phyloP scores from a whole-genome alignment of 106 monocot genomes.

The Agapanthus africanus region DNA sequence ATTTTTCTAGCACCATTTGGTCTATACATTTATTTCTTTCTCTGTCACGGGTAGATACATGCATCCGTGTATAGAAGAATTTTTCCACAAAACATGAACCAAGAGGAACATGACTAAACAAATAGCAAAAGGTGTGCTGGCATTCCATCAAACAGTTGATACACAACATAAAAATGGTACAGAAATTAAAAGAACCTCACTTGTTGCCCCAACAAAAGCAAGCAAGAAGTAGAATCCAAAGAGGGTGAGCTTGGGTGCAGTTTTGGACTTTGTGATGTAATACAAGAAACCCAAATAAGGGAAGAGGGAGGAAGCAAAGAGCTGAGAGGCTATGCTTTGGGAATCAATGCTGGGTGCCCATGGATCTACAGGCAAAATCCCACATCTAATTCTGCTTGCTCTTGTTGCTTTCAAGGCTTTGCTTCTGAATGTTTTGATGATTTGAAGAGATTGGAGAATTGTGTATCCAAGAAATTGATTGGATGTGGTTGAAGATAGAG shows the following conservation, averaged over 20 bases:
- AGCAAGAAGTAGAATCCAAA: conserved; percentile 98
- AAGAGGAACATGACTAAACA: no score
- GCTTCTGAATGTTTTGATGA: not conserved
- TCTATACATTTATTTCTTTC: no score
- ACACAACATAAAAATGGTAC: no score
- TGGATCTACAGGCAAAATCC: conserved; percentile 59
- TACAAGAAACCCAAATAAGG: conserved; percentile 92
- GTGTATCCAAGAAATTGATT: conserved; percentile 3
- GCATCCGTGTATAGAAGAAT: no score
- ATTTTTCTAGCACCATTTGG: no score
- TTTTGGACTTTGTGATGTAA: conserved; percentile 89
- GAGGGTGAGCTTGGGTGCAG: conserved; percentile 86
- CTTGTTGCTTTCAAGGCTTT: not conserved
- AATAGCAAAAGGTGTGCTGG: no score
- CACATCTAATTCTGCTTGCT: conserved; percentile 16
- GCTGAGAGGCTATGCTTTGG: conserved; percentile 81
- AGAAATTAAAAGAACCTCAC: conserved; percentile 21
- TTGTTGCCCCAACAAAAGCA: conserved; percentile 87
- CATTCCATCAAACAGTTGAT: no score
- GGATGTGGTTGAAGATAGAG: not conserved
- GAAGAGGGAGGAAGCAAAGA: conserved; percentile 86
- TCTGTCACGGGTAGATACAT: no score
- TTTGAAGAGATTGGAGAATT: not conserved
- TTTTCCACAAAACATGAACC: no score
- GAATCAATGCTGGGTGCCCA: conserved; percentile 79